phyloP scores from a whole-genome alignment of 2,329 filamentous ascomycete genomes.

The Neofusicoccum parvum region DNA sequence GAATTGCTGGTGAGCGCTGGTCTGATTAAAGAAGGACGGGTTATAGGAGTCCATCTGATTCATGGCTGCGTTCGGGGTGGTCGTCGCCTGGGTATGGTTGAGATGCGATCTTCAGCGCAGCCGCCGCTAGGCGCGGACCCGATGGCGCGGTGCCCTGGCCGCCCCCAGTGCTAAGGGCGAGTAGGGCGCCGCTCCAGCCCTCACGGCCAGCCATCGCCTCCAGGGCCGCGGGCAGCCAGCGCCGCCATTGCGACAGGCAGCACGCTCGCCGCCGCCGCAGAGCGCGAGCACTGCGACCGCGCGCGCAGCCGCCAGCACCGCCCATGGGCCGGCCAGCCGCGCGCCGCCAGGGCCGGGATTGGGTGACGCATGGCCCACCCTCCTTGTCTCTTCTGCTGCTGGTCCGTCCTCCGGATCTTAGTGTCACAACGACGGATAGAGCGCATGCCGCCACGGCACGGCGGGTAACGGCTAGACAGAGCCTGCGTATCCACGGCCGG shows the following conservation, averaged over 20 bases:
- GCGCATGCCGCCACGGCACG: conserved; percentile 16
- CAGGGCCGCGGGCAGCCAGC: not conserved
- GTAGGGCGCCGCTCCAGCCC: not conserved
- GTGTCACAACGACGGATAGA: conserved; percentile 15
- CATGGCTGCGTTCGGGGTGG: conserved; percentile 22
- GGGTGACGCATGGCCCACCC: conserved; percentile 12
- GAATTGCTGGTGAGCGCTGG: conserved; percentile 14
- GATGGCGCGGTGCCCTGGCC: conserved; percentile 6
- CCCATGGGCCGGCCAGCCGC: not conserved
- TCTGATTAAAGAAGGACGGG: conserved; percentile 20
- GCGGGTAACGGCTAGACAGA: conserved; percentile 4
- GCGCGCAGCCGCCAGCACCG: not conserved
- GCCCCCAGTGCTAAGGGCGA: not conserved
- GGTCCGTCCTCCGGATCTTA: conserved; percentile 11
- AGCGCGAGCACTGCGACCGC: too few species aligned
- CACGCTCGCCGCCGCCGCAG: not conserved
- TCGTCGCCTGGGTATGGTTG: conserved; percentile 19
- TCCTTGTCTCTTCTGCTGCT: conserved; percentile 10
- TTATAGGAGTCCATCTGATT: conserved; percentile 24
- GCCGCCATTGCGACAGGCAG: not conserved
- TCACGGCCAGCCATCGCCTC: not conserved
- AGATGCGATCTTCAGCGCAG: conserved; percentile 19
- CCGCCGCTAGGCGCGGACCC: conserved; percentile 3
- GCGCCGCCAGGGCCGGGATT: not conserved
- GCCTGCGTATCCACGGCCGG: conserved; percentile 7